These are phyloP conservation scores for Glaciozyma antarctica DNA, from an alignment of 768 basidiomycete species.

Conservation along the genomic window DNA sequence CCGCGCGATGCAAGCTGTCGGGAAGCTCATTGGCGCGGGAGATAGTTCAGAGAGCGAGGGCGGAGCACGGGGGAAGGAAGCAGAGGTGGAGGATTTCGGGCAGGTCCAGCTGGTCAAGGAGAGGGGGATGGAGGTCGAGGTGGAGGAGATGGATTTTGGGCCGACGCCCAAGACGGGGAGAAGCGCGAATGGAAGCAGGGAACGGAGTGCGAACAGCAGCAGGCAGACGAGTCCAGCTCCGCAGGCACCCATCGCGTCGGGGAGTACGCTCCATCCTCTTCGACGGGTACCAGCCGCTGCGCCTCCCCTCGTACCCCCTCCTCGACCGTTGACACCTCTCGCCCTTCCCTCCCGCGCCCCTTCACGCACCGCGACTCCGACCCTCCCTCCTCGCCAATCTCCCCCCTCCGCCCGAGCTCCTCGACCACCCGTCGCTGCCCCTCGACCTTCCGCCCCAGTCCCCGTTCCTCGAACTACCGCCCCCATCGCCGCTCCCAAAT, in stretches of 20 bases:
- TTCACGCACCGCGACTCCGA: not conserved
- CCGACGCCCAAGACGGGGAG: not conserved
- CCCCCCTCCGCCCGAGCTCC: not conserved
- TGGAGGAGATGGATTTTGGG: not conserved
- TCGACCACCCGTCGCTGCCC: not conserved
- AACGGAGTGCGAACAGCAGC: too few species aligned
- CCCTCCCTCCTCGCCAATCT: not conserved
- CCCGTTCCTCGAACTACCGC: too few species aligned
- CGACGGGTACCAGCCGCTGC: not conserved
- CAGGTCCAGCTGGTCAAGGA: not conserved
- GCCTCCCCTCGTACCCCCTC: not conserved
- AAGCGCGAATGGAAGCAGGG: not conserved
- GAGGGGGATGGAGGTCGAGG: not conserved
- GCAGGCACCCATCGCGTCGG: not conserved
- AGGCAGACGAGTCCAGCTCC: not conserved
- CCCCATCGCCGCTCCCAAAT: not conserved
- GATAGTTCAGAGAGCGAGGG: not conserved
- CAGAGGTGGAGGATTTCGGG: constrained; percentile 2
- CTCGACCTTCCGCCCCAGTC: not conserved
- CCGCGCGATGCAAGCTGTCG: not conserved
- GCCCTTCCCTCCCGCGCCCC: not conserved
- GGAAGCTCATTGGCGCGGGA: not conserved
- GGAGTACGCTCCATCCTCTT: not conserved
- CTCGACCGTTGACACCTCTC: not conserved
- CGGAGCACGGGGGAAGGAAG: not conserved